Evolutionary conservation across 208 protist genomes (phyloP), one percentile per base, ranked within the genome.

Genomic region (Leishmania arabica): DNA sequence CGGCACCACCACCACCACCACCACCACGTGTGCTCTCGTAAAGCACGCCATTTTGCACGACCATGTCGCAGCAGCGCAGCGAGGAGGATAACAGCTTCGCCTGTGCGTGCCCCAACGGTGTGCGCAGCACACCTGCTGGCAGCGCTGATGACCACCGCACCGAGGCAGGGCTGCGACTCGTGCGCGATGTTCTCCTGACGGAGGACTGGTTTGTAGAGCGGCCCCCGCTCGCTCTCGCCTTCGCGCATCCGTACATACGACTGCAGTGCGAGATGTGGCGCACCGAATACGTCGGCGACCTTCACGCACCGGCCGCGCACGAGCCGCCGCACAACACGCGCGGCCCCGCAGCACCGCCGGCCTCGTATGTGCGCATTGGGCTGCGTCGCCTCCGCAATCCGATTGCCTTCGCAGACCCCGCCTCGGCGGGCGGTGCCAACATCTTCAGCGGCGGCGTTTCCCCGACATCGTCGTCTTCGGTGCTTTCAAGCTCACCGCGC

Each of bases 251-350:
- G 56, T 21, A 78, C 27, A 64, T 54, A 27, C 75, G 81, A 13
- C 64, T 85, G 19, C 75, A 71, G 68, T 85, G 81, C 42, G 81
- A 85, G 81, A 85, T 85, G 81, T 85, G 81, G 81, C 81, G 77
- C 15, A 75, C 81, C 13, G 40, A 51, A 27, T 81, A 68, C 21
- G 19, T 45, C 27, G 53, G 34, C 7, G 51, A 73, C 71, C 69
- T 81, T 66, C n/a, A 73, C 27, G 27, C n/a, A n/a, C 71, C 49
- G 71, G 51, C 71, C 15, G 51, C n/a, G 72, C 51, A 73, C 27
- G 45, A 53, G 68, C n/a, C 68, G 45, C 24, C n/a, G 21, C 68
- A 34, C 27, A 15, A 11, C 27, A 11, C 37, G 11, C 24, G 27
- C 40, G 21, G 68, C 11, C 40, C 68, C 24, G 40, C 68, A 54